A percentile compares a stretch with the other conserved stretches of the same genome.
These are phyloP conservation scores for Hypoxylon sp. DNA, from an alignment of 2,329 filamentous ascomycete species.

Conservation along the genomic window DNA sequence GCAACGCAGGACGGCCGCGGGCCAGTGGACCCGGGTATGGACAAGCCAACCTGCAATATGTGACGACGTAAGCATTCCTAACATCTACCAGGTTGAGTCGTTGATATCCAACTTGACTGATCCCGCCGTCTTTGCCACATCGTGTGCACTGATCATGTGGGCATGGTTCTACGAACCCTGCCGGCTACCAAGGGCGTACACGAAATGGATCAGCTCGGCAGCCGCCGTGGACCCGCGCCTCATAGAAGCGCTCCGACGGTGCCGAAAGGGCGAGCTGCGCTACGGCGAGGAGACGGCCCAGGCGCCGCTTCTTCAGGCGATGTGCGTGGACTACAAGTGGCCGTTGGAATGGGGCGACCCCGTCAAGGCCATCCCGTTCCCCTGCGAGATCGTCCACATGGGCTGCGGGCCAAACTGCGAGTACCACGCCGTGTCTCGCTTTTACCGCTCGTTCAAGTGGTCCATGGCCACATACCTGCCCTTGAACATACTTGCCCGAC, in stretches of 20 bases:
- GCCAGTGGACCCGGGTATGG: slow-evolving; percentile 61
- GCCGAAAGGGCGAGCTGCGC: slow-evolving; percentile 69
- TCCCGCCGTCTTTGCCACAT: slow-evolving; percentile 76
- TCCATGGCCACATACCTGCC: slow-evolving; percentile 82
- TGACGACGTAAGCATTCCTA: slow-evolving; percentile 6
- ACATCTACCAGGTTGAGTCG: slow-evolving; percentile 54
- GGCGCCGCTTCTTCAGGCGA: slow-evolving; percentile 72
- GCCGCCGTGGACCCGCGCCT: slow-evolving; percentile 81
- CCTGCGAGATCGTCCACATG: slow-evolving; percentile 88
- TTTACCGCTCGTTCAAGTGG: slow-evolving; percentile 77
- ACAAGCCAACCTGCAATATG: neutral
- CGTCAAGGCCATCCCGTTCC: slow-evolving; percentile 74
- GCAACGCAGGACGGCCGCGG: slow-evolving; percentile 57
- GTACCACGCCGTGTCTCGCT: slow-evolving; percentile 75
- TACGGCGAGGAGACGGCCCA: slow-evolving; percentile 82
- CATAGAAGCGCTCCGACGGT: slow-evolving; percentile 77
- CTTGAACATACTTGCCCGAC: slow-evolving; percentile 71
- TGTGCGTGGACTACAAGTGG: slow-evolving; percentile 78
- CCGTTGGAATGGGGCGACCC: slow-evolving; percentile 81
- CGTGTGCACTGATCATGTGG: slow-evolving; percentile 85
- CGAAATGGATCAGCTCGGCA: slow-evolving; percentile 83
- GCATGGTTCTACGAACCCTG: slow-evolving; percentile 84
- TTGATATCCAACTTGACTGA: slow-evolving; percentile 65
- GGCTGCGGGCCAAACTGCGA: slow-evolving; percentile 80
- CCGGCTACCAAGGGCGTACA: slow-evolving; percentile 78